Conservation (phyloP, 2,329 filamentous ascomycete species). For the Trichoderma cornu-damae region DNA sequence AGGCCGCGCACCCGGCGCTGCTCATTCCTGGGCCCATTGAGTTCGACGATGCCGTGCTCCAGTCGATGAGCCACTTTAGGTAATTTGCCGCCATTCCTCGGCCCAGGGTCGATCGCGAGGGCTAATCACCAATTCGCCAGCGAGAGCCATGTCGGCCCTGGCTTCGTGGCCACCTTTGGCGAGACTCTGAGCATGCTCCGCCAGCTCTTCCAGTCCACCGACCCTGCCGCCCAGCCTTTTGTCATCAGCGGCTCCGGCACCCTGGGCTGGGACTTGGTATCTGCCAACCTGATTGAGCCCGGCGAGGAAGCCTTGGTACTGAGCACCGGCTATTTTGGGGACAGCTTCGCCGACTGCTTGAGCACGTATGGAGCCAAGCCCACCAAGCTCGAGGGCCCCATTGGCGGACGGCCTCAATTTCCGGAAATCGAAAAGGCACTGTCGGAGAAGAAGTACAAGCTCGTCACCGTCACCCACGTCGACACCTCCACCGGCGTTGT, state of each 20-base stretch:
- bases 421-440: slow-evolving; percentile 84
- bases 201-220: slow-evolving; percentile 87
- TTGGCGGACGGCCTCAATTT: slow-evolving; percentile 82
- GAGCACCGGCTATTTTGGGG: slow-evolving; percentile 95
- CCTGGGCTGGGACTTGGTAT: slow-evolving; percentile 92
- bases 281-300: slow-evolving; percentile 85
- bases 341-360: slow-evolving; percentile 90
- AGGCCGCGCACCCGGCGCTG: slow-evolving; percentile 63
- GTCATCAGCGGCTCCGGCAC: slow-evolving; percentile 93
- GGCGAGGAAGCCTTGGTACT: slow-evolving; percentile 89
- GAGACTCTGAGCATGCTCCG: slow-evolving; percentile 83
- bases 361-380: slow-evolving; percentile 84
- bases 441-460: slow-evolving; percentile 86
- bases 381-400: slow-evolving; percentile 82
- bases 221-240: slow-evolving; percentile 80
- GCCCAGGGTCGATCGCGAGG: slow-evolving; percentile 21
- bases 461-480: slow-evolving; percentile 91
- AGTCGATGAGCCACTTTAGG: slow-evolving; percentile 94
- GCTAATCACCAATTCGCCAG: slow-evolving; percentile 43
- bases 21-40: slow-evolving; percentile 97
- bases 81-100: slow-evolving; percentile 34
- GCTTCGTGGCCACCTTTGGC: slow-evolving; percentile 85
- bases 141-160: slow-evolving; percentile 87
- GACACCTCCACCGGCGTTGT: slow-evolving; percentile 96
- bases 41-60: slow-evolving; percentile 93